These are phyloP conservation scores for Daedaleopsis nitida DNA, from an alignment of 768 basidiomycete genomes.

Conservation along the genomic window DNA sequence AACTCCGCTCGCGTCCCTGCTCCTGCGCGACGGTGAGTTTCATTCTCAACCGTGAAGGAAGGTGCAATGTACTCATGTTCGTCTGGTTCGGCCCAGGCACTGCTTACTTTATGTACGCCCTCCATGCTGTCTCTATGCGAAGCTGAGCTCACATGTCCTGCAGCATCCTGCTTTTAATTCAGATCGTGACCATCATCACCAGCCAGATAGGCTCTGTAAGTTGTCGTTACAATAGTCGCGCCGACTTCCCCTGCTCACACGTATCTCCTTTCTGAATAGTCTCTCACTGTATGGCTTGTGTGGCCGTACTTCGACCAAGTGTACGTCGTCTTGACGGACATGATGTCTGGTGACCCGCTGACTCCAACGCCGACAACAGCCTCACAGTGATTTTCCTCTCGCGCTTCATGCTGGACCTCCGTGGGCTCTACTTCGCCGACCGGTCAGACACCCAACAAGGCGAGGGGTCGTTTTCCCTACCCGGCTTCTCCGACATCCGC, in stretches of 20 bases:
- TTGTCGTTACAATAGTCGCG: neutral
- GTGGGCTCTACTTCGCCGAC: conserved; percentile 1
- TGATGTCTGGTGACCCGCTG: neutral
- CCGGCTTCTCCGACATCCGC: neutral
- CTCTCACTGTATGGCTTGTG: neutral
- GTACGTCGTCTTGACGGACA: neutral
- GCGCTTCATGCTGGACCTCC: conserved; percentile 13
- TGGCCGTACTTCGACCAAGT: conserved; percentile 6
- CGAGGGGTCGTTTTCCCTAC: neutral
- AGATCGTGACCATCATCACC: conserved; percentile 6
- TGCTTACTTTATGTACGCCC: conserved; percentile 14
- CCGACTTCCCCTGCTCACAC: no score
- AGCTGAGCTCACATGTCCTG: neutral
- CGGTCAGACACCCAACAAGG: neutral
- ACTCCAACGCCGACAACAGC: neutral
- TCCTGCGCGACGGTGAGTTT: conserved; percentile 15
- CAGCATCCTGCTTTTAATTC: conserved; percentile 8
- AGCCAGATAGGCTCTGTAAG: conserved; percentile 1
- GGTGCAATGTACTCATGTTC: neutral
- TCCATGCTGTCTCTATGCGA: neutral
- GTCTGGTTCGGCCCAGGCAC: conserved; percentile 1
- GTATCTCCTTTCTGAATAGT: neutral
- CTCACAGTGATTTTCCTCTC: conserved; percentile 8
- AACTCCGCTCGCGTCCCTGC: conserved; percentile 13
- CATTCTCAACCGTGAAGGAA: no score